These are phyloP conservation scores for Xylaria sp. DNA, from an alignment of 2,329 filamentous ascomycete genomes.

Conservation along the genomic window DNA sequence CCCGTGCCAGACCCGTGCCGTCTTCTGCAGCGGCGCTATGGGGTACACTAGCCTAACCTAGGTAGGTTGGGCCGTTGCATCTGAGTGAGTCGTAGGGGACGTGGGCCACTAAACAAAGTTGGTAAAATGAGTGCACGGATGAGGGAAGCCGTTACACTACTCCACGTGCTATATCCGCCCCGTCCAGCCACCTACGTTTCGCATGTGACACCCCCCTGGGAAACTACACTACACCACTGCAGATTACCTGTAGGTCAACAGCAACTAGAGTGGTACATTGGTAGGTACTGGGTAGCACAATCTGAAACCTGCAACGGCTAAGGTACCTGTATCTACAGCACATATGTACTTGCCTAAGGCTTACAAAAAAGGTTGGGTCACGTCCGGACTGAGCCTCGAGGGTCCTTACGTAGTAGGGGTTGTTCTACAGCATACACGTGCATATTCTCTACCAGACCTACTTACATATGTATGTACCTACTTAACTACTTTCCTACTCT, in stretches of 20 bases:
- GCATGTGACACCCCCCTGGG: slow-evolving; percentile 2
- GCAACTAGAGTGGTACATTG: too few relatives aligned
- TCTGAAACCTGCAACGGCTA: neutral
- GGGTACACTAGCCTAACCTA: neutral
- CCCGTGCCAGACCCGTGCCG: neutral
- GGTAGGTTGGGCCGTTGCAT: neutral
- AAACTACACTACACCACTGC: too few relatives aligned
- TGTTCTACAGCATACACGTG: neutral
- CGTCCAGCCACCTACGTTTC: neutral
- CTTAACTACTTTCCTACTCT: too few relatives aligned
- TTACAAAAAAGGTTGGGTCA: too few relatives aligned
- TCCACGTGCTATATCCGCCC: neutral
- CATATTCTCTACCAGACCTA: too few relatives aligned
- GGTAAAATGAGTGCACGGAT: neutral
- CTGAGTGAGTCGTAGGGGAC: neutral
- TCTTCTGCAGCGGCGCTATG: too few relatives aligned
- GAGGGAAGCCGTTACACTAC: neutral
- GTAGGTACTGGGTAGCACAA: too few relatives aligned
- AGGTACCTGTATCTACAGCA: neutral
- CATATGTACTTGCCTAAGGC: neutral
- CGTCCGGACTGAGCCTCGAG: neutral
- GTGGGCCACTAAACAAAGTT: neutral
- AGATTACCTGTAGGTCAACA: too few relatives aligned
- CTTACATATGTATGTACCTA: too few relatives aligned
- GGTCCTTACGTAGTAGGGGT: neutral